Conservation (phyloP, 2,329 filamentous ascomycete genomes). For the Fusarium oligoseptatum region DNA sequence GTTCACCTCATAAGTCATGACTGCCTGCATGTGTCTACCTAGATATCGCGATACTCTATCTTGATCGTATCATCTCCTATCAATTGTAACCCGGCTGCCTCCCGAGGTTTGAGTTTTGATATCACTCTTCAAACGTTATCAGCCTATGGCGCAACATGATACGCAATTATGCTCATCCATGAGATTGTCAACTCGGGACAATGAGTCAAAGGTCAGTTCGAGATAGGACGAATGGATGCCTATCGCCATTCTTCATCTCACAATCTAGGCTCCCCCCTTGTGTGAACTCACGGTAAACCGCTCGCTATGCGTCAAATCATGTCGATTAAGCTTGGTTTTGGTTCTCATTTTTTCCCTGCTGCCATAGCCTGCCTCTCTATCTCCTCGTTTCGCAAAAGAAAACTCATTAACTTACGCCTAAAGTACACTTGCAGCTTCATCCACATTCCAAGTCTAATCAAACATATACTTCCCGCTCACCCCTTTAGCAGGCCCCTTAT, state of each 20-base stretch:
- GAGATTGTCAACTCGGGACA: background rate
- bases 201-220: background rate
- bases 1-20: background rate
- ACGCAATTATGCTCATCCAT: background rate
- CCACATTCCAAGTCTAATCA: conserved; percentile 29
- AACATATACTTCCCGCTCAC: conserved; percentile 17
- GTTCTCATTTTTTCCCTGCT: conserved; percentile 14
- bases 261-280: background rate
- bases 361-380: conserved; percentile 25
- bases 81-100: background rate
- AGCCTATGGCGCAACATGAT: conserved; percentile 11
- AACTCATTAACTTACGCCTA: conserved; percentile 33
- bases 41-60: background rate
- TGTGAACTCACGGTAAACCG: background rate
- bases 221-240: background rate
- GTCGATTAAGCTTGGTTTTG: conserved; percentile 35
- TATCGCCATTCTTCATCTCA: background rate
- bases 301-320: conserved; percentile 11
- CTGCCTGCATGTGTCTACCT: background rate
- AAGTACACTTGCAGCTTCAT: conserved; percentile 33
- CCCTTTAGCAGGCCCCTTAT: background rate
- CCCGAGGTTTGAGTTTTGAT: background rate
- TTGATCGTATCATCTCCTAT: conserved; percentile 3
- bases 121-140: background rate
- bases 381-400: conserved; percentile 20